These are phyloP conservation scores for Ogataea sp. DNA, from an alignment of 805 yeast species.

Conservation along the genomic window DNA sequence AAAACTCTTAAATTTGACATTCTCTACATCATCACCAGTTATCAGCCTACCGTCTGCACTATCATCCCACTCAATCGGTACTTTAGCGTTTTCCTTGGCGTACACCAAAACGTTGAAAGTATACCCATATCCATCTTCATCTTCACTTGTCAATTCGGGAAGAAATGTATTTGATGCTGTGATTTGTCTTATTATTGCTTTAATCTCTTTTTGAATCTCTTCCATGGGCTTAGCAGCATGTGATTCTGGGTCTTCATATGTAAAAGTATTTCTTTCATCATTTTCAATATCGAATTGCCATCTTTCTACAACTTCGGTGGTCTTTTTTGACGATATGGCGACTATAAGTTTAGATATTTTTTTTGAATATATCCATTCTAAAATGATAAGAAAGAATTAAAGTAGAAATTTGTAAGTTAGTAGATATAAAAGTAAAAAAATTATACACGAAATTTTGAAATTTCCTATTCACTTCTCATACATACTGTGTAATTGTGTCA, in stretches of 20 bases:
- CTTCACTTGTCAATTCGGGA: slow-evolving; percentile 57
- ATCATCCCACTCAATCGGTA: slow-evolving; percentile 83
- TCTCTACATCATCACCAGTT: slow-evolving; percentile 43
- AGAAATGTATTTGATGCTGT: slow-evolving; percentile 82
- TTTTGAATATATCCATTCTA: slow-evolving; percentile 65
- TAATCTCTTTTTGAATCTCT: slow-evolving; percentile 67
- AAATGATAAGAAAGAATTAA: slow-evolving; percentile 1
- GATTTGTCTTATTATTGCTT: slow-evolving; percentile 78
- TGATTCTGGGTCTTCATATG: no score
- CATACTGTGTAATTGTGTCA: slow-evolving; percentile 52
- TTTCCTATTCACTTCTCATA: neutral
- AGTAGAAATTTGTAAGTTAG: neutral
- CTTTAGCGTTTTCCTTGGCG: slow-evolving; percentile 58
- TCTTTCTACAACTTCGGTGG: slow-evolving; percentile 64
- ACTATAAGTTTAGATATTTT: slow-evolving; percentile 61
- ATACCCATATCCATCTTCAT: slow-evolving; percentile 23
- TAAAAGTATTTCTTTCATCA: no score
- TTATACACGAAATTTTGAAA: no score
- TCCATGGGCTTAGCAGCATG: slow-evolving; percentile 26
- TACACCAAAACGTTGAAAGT: slow-evolving; percentile 83
- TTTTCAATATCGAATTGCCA: slow-evolving; percentile 77
- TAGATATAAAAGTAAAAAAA: no score
- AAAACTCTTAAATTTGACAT: slow-evolving; percentile 62
- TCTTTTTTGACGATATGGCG: slow-evolving; percentile 61
- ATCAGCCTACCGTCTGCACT: slow-evolving; percentile 46